Conservation (phyloP, 176 grass and related monocot species). For the Secale cereale region DNA sequence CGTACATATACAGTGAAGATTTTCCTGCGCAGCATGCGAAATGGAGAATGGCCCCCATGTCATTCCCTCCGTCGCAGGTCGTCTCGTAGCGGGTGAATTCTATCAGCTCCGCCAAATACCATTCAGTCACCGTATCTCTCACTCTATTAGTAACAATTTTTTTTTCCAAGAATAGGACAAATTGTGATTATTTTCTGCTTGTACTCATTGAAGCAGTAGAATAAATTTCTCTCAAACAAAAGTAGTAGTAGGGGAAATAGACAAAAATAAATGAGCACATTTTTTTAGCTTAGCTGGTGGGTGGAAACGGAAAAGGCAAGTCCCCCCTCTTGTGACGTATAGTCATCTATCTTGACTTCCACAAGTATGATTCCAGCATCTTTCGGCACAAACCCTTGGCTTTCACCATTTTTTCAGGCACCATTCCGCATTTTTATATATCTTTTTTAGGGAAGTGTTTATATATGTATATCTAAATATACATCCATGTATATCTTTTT, state of each 20-base stretch:
- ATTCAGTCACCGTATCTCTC: neutral
- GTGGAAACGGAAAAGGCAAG: neutral
- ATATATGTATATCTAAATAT: too few relatives aligned
- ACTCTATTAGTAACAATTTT: neutral
- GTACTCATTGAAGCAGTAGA: neutral
- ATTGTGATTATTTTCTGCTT: neutral
- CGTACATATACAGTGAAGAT: neutral
- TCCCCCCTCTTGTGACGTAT: neutral
- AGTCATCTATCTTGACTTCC: constrained; percentile 14
- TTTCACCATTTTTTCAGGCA: neutral
- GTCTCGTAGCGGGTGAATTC: too few relatives aligned
- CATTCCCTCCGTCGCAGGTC: neutral
- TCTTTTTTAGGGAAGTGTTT: too few relatives aligned
- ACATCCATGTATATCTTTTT: too few relatives aligned
- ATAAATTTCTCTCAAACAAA: neutral
- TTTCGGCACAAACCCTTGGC: neutral
- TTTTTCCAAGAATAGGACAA: neutral
- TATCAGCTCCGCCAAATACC: neutral
- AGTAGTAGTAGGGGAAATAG: too few relatives aligned
- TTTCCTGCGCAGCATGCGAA: neutral
- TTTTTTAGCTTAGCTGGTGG: neutral
- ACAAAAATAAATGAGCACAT: neutral
- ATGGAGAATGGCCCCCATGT: neutral
- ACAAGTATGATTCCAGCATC: neutral
- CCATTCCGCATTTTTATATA: too few relatives aligned